A percentile compares a stretch with the other conserved stretches of the same genome.
These are phyloP conservation scores for Anethum foeniculum DNA, from an alignment of 140 eudicot species.

Conservation along the genomic window DNA sequence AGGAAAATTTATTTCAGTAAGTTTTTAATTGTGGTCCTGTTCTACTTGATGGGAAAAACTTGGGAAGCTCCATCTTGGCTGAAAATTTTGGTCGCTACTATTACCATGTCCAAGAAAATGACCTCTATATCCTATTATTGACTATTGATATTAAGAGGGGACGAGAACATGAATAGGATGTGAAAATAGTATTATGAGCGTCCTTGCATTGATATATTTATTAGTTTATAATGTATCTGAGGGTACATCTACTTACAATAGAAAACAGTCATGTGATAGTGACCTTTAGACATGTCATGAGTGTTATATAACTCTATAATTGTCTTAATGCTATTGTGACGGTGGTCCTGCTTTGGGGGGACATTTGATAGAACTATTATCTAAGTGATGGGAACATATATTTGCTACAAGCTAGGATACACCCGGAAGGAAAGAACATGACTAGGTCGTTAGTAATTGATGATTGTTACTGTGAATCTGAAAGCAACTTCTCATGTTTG, in stretches of 20 bases:
- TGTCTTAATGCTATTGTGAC: not conserved
- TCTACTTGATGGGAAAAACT: not conserved
- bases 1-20: not conserved
- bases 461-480: not conserved
- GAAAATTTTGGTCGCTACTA: not conserved
- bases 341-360: slow-evolving; percentile 22
- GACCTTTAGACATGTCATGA: not conserved
- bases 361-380: not conserved
- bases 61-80: not conserved
- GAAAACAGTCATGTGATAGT: not conserved
- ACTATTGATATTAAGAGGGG: not conserved
- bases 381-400: not conserved
- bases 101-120: not conserved
- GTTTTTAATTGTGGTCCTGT: slow-evolving; percentile 5
- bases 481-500: slow-evolving; percentile 6
- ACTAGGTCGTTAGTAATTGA: not conserved
- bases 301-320: not conserved
- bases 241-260: not conserved
- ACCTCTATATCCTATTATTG: not conserved
- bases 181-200: not conserved
- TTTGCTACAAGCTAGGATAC: not conserved
- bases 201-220: not conserved
- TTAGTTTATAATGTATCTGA: not conserved
- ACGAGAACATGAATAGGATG: not conserved
- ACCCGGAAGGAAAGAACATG: not conserved